Conservation (phyloP, 129 eudicot species). For the Flaveria ramosissima region DNA sequence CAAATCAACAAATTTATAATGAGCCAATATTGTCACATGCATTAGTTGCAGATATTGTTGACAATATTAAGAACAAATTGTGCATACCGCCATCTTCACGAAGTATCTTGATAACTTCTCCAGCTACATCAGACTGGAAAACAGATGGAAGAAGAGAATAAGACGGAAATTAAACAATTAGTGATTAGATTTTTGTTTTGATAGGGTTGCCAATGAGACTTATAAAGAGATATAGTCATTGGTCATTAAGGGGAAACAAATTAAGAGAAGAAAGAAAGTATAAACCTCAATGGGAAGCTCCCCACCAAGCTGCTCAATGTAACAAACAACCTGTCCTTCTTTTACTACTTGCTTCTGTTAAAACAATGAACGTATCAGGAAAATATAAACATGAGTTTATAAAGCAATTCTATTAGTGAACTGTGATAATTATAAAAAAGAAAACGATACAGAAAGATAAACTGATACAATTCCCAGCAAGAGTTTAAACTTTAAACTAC, state of each 20-base stretch:
- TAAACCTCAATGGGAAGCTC: constrained; percentile 75
- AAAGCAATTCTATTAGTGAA: not conserved
- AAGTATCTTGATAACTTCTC: constrained; percentile 83
- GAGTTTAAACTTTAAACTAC: not conserved
- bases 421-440: not conserved
- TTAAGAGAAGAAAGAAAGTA: constrained; percentile 19
- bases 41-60: not conserved
- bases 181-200: not conserved
- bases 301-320: constrained; percentile 86
- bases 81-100: constrained; percentile 75
- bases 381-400: not conserved
- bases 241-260: not conserved
- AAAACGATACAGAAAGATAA: no score
- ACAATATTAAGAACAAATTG: not conserved
- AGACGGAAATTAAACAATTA: not conserved
- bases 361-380: constrained; percentile 14
- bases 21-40: not conserved
- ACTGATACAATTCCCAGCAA: no score
- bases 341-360: constrained; percentile 76
- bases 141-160: not conserved
- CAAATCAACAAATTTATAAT: not conserved
- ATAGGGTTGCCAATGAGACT: not conserved
- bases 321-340: constrained; percentile 91
- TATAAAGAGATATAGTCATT: not conserved
- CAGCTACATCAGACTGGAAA: constrained; percentile 69